These are phyloP conservation scores for Lichenothelia convexa DNA, from an alignment of 495 filamentous ascomycete species.

Conservation along the genomic window DNA sequence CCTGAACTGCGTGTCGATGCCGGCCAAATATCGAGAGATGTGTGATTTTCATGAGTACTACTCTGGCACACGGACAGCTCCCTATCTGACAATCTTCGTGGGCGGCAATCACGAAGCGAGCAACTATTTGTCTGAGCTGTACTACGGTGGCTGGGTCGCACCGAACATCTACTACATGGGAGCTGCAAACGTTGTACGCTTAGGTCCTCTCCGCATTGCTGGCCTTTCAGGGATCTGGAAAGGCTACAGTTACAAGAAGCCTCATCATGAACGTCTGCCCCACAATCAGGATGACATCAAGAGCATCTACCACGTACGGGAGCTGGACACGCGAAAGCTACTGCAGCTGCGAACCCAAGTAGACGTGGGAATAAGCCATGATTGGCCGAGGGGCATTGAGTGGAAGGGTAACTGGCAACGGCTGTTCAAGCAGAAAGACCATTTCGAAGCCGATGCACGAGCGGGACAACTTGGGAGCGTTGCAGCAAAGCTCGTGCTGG, in stretches of 20 bases:
- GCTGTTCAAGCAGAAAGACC: slow-evolving; percentile 51
- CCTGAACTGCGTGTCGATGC: slow-evolving; percentile 70
- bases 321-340: slow-evolving; percentile 80
- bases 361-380: slow-evolving; percentile 81
- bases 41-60: slow-evolving; percentile 92
- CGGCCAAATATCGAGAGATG: slow-evolving; percentile 61
- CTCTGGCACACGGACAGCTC: slow-evolving; percentile 53
- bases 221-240: slow-evolving; percentile 91
- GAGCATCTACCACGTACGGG: slow-evolving; percentile 71
- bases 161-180: slow-evolving; percentile 95
- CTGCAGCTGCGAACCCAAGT: slow-evolving; percentile 67
- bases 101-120: slow-evolving; percentile 91
- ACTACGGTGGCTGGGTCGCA: slow-evolving; percentile 93
- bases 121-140: slow-evolving; percentile 72
- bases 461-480: slow-evolving; percentile 55
- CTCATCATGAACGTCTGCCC: slow-evolving; percentile 73
- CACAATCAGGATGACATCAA: slow-evolving; percentile 55
- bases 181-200: slow-evolving; percentile 67
- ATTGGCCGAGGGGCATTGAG: slow-evolving; percentile 80
- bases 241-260: slow-evolving; percentile 57
- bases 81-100: slow-evolving; percentile 79
- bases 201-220: slow-evolving; percentile 73
- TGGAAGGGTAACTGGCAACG: slow-evolving; percentile 41
- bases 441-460: slow-evolving; percentile 54
- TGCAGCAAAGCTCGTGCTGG: slow-evolving; percentile 60